Base-by-base conservation (phyloP, 306 rosid genomes). In the Fragaria iinumae region DNA sequence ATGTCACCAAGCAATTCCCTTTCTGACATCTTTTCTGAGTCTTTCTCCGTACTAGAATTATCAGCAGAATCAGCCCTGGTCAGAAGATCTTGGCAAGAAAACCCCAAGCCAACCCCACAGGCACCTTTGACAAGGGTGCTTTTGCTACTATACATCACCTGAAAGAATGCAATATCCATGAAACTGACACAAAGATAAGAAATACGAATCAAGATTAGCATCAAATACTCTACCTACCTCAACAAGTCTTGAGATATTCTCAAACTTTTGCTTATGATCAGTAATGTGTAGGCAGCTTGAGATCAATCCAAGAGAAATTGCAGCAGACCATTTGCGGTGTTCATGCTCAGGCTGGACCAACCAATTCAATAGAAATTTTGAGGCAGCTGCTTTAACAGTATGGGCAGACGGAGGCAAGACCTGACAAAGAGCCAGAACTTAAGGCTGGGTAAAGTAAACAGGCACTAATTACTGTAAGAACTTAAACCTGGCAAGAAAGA, bases 21-120 rank as follows among this genome's bases (percentile, higher is more conserved):
- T 77, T 95, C 97, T 63, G 93, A 79, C 65, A 85, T 57, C 78
- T 75, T 87, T 47, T 68, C 80, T 38, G 81, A 74, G 69, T 87
- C 91, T 63, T 81, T 80, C 67, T 75, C 83, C 72, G 81, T 73
- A 72, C 80, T 77, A 77, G 89, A 83, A 67, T 82, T 72, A 76
- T 84, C 89, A 88, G 86, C 59, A 66, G 72, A 79, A 83, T 86
- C 93, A 82, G 82, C 88, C 81, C 97, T 84, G 52, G 88, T 89
- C 63, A 90, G 90, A 83, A 95, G 97, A 84, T 90, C 96, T 82
- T 88, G 97, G 87, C 93, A 90, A 48, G 93, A 82, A 82, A 87
- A 95, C 72, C 97, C 97, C 89, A 95, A 88, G 75, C 93, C 98
- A 84, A 95, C 86, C 49, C 96, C 98, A 87, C 96, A 95, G 20